A percentile compares a stretch with the other conserved stretches of the same genome.
phyloP scores from a whole-genome alignment of 495 filamentous ascomycete species.

The Penicillium crystallinum region DNA sequence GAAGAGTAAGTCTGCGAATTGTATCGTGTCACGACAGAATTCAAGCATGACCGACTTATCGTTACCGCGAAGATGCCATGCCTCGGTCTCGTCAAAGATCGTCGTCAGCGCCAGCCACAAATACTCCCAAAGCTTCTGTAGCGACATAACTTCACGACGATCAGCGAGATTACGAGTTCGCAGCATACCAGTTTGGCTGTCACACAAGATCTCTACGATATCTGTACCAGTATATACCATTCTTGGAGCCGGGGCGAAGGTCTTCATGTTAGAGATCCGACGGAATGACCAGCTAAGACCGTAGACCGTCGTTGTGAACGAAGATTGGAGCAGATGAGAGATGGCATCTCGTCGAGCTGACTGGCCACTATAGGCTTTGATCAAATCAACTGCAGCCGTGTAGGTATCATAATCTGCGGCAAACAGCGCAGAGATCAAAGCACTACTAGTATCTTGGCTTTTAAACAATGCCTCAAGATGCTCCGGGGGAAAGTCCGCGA shows the following conservation, averaged over 20 bases:
- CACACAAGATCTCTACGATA: conserved; percentile 76
- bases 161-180: conserved; percentile 56
- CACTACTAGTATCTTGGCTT: conserved; percentile 55
- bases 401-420: conserved; percentile 65
- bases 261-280: conserved; percentile 50
- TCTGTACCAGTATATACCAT: conserved; percentile 70
- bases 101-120: conserved; percentile 73
- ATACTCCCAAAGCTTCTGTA: conserved; percentile 73
- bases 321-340: conserved; percentile 57
- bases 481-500: conserved; percentile 64
- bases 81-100: conserved; percentile 78
- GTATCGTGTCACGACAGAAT: conserved; percentile 89
- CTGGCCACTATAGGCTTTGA: conserved; percentile 72
- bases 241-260: conserved; percentile 61
- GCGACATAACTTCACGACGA: conserved; percentile 53
- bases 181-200: conserved; percentile 73
- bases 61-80: conserved; percentile 63
- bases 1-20: conserved; percentile 81
- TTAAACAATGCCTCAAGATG: conserved; percentile 62
- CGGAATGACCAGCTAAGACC: conserved; percentile 56
- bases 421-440: conserved; percentile 64
- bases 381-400: conserved; percentile 68
- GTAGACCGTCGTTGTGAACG: conserved; percentile 57
- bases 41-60: conserved; percentile 77
- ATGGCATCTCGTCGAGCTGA: conserved; percentile 69